Percentiles rank a stretch among this genome's conserved stretches.
Conservation (phyloP, 768 basidiomycete species). For the Leccinum obscurum region DNA sequence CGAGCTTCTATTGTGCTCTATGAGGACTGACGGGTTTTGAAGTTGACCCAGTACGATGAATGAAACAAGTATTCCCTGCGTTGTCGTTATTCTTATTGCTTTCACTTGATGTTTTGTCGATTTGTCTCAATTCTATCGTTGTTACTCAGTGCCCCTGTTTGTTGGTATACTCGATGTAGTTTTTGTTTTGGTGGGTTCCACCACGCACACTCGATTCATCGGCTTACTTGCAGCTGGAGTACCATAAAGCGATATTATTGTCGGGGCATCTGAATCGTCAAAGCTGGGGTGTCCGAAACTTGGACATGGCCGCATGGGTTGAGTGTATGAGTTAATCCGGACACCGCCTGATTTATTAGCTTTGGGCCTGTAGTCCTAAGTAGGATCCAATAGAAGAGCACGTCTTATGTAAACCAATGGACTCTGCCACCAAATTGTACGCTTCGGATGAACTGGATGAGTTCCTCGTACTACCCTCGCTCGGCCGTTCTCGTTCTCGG, state of each 20-base stretch:
- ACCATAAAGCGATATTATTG: neutral
- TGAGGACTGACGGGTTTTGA: constrained; percentile 11
- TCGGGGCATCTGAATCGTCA: no score
- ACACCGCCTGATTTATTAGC: no score
- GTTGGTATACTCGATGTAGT: constrained; percentile 1
- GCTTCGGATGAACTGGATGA: constrained; percentile 16
- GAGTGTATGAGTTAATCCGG: no score
- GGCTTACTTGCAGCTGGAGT: no score
- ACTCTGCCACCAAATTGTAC: no score
- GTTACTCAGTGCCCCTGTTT: neutral
- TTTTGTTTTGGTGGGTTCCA: neutral
- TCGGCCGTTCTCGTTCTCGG: constrained; percentile 70
- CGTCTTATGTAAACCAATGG: constrained; percentile 14
- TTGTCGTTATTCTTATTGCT: constrained; percentile 28
- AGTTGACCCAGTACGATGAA: constrained; percentile 33
- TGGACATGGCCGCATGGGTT: no score
- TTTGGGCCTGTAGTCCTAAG: no score
- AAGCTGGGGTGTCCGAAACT: no score
- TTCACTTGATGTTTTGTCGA: constrained; percentile 10
- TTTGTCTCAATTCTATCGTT: neutral
- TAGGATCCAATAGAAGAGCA: no score
- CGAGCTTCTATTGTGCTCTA: neutral
- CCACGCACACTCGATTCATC: neutral
- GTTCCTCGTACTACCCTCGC: constrained; percentile 51
- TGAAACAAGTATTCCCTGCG: constrained; percentile 10